Percentiles rank a stretch among this genome's conserved stretches.
Conservation (phyloP, 2,329 filamentous ascomycete genomes). For the Geoglossum cookeanum region DNA sequence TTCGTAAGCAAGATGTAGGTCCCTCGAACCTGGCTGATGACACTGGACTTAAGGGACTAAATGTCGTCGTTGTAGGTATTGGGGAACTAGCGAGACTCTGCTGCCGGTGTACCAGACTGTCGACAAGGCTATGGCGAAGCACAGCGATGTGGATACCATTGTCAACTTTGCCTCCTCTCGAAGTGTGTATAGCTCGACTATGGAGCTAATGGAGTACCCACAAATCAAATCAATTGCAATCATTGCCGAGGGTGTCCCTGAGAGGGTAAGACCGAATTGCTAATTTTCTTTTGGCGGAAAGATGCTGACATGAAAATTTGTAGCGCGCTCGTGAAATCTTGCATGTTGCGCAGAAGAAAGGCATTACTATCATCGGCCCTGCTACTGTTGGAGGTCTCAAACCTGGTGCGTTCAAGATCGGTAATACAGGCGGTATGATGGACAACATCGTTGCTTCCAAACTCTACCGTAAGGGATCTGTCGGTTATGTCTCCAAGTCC, state of each 20-base stretch:
- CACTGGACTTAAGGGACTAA: not conserved
- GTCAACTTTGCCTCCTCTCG: constrained; percentile 99
- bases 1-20: constrained; percentile 97
- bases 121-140: constrained; percentile 84
- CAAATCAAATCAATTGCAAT: constrained; percentile 99
- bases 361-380: constrained; percentile 94
- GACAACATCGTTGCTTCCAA: constrained; percentile 99
- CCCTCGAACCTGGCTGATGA: not conserved
- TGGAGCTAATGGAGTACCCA: constrained; percentile 94
- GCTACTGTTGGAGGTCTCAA: constrained; percentile 99
- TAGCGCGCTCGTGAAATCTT: constrained; percentile 95
- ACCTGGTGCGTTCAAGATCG: constrained; percentile 98
- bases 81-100: constrained; percentile 97
- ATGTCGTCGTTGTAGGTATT: constrained; percentile 42
- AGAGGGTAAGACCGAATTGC: constrained; percentile 48
- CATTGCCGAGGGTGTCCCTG: constrained; percentile 96
- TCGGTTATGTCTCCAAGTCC: constrained; percentile 98
- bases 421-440: constrained; percentile 99
- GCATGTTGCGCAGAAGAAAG: constrained; percentile 93
- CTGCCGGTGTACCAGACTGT: constrained; percentile 95
- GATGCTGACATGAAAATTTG: not conserved
- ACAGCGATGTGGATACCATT: constrained; percentile 88
- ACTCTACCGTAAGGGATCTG: constrained; percentile 97
- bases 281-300: not conserved
- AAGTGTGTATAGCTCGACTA: constrained; percentile 94